These are phyloP conservation scores for Persicaria tinctoria DNA, from an alignment of 148 eudicot genomes.

Conservation along the genomic window DNA sequence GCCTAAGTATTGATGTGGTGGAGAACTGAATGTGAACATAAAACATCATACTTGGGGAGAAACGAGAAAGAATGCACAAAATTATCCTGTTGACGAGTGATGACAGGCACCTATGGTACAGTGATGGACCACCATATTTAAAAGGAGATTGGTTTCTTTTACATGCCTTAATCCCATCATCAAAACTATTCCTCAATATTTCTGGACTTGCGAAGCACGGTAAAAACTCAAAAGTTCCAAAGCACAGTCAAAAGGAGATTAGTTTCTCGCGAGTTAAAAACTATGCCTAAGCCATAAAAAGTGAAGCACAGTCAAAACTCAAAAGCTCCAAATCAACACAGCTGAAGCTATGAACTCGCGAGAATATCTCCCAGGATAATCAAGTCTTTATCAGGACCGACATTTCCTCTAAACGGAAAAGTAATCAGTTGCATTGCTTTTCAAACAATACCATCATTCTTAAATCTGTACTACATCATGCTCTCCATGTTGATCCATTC, in stretches of 20 bases:
- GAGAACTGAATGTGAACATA: not conserved
- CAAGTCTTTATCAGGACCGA: not conserved
- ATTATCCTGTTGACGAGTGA: too few relatives aligned
- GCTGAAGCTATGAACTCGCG: not conserved
- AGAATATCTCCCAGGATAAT: too few relatives aligned
- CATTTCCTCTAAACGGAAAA: not conserved
- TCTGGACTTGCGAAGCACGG: too few relatives aligned
- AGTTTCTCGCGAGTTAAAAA: too few relatives aligned
- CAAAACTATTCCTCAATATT: not conserved
- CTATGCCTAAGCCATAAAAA: too few relatives aligned
- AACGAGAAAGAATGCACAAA: too few relatives aligned
- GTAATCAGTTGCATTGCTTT: not conserved
- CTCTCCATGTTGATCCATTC: not conserved
- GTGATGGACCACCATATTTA: not conserved
- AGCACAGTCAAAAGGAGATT: too few relatives aligned
- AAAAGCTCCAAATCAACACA: not conserved
- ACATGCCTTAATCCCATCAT: not conserved
- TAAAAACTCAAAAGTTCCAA: too few relatives aligned
- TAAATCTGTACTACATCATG: not conserved
- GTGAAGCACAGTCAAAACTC: not conserved
- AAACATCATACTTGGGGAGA: not conserved
- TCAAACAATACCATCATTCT: not conserved
- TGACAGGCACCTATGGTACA: not conserved
- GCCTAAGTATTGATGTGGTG: not conserved
- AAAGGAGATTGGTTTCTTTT: not conserved